A percentile compares a stretch with the other conserved stretches of the same genome.
phyloP scores from a whole-genome alignment of 805 yeast species.

The Henningerozyma blattae region DNA sequence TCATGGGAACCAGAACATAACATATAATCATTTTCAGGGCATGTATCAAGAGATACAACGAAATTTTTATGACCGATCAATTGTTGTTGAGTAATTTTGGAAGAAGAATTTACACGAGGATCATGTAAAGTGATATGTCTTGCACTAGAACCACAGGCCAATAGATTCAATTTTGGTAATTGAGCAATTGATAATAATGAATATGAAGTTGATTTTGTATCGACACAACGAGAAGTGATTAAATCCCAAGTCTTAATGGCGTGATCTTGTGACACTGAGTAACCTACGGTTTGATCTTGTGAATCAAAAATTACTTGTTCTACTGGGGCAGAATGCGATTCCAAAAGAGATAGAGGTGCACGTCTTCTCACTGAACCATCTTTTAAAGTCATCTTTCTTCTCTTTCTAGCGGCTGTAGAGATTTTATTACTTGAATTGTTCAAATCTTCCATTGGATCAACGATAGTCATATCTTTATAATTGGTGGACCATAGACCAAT shows the following conservation, averaged over 20 bases:
- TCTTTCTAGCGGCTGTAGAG: constrained; percentile 76
- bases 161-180: constrained; percentile 51
- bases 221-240: constrained; percentile 73
- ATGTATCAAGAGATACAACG: constrained; percentile 64
- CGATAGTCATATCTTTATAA: constrained; percentile 68
- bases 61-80: constrained; percentile 85
- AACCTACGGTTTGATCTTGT: constrained; percentile 68
- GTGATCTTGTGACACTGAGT: constrained; percentile 94
- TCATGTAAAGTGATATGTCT: constrained; percentile 91
- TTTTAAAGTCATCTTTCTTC: constrained; percentile 70
- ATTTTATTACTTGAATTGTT: constrained; percentile 31
- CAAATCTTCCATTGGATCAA: constrained; percentile 36
- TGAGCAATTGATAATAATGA: constrained; percentile 68
- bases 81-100: constrained; percentile 55
- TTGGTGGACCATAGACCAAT: constrained; percentile 85
- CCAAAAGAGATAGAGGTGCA: constrained; percentile 68
- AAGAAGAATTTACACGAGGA: constrained; percentile 56
- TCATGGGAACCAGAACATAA: constrained; percentile 91
- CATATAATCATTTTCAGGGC: constrained; percentile 72
- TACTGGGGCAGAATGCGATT: constrained; percentile 79
- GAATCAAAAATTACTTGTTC: constrained; percentile 70
- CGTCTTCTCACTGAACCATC: constrained; percentile 70
- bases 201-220: constrained; percentile 77
- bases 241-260: constrained; percentile 94
- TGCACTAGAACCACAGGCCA: constrained; percentile 96